Evolutionary conservation across 169 alveolate species (phyloP), one percentile per base, ranked within the genome.

Genomic region (Eimeria acervulina): DNA sequence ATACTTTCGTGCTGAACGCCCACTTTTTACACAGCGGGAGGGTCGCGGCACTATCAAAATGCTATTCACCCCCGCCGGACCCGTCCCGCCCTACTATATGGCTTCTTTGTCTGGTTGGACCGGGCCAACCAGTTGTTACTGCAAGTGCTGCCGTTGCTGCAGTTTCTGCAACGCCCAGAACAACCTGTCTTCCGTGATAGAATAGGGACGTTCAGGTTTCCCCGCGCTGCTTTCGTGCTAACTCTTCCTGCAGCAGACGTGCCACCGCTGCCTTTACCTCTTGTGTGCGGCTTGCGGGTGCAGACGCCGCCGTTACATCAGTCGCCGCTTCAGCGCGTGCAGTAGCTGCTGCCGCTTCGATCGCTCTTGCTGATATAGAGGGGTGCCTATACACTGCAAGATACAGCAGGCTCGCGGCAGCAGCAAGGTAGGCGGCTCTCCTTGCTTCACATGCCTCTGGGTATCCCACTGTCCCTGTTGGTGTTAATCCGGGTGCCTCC

Each of bases 231-330:
- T 38, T 21, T n/a, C 87, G 87, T 23, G 7, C 31, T 31, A 52
- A 10, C 72, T 81, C 74, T 81, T 44, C 80, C 61, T 85, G 93
- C 52, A 85, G 93, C 36, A 85, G 59, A 10, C 78, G 78, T n/a
- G 80, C 93, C 61, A 85, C 80, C 31, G 80, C 93, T 52, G 93
- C 74, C 93, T 85, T 85, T 38, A 85, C 93, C 52, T 36, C 81
- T 40, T 85, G 93, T 42, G 52, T 38, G 80, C 78, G 6, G 28
- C 72, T 1, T 81, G 70, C 51, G 31, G 80, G 12, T n/a, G 93
- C 93, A 38, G 93, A 19, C 38, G 38, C 17, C 80, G 5, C 63
- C 0, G 17, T 40, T 36, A 6, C 31, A 21, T 76, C 59, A 40
- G 61, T 47, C 31, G 74, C 59, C 55, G 66, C 66, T 36, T 31